phyloP scores from a whole-genome alignment of 768 basidiomycete genomes.

The Lepiota venenata region DNA sequence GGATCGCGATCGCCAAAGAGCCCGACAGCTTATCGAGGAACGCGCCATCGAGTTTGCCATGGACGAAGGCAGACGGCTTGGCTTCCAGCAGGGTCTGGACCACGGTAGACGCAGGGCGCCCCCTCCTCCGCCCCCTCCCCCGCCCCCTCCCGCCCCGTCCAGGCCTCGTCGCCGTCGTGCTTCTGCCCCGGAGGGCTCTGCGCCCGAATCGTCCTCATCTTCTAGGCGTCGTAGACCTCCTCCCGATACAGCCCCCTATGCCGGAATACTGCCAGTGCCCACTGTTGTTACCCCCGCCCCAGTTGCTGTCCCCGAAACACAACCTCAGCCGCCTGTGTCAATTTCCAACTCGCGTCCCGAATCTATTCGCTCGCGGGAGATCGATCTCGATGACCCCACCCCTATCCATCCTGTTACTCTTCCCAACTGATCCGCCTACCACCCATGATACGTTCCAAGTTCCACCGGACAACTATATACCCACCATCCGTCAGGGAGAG shows the following conservation, averaged over 20 bases:
- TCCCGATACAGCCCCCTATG: slow-evolving; percentile 16
- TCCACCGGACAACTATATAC: slow-evolving; percentile 50
- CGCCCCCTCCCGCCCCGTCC: background rate
- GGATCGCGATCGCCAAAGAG: slow-evolving; percentile 38
- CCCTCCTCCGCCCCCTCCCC: background rate
- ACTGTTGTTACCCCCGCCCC: slow-evolving; percentile 22
- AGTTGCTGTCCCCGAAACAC: slow-evolving; percentile 18
- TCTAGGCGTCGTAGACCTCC: slow-evolving; percentile 5
- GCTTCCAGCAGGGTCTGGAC: slow-evolving; percentile 46
- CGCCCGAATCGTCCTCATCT: background rate
- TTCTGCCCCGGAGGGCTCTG: no score
- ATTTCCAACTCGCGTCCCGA: slow-evolving; percentile 14
- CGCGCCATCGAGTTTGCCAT: slow-evolving; percentile 45
- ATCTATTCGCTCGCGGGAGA: slow-evolving; percentile 17
- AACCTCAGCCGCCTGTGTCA: slow-evolving; percentile 19
- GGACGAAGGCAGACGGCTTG: slow-evolving; percentile 50
- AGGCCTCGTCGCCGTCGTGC: background rate
- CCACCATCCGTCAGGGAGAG: slow-evolving; percentile 32
- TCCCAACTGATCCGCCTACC: slow-evolving; percentile 15
- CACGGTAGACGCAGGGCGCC: slow-evolving; percentile 19
- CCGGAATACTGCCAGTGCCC: slow-evolving; percentile 15
- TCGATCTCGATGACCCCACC: slow-evolving; percentile 9
- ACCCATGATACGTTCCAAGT: slow-evolving; percentile 25
- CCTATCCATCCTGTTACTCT: slow-evolving; percentile 18
- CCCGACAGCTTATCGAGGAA: slow-evolving; percentile 43